Percentiles rank a stretch among this genome's conserved stretches.
Conservation (phyloP, 495 filamentous ascomycete species). For the Penicillium arizonense region DNA sequence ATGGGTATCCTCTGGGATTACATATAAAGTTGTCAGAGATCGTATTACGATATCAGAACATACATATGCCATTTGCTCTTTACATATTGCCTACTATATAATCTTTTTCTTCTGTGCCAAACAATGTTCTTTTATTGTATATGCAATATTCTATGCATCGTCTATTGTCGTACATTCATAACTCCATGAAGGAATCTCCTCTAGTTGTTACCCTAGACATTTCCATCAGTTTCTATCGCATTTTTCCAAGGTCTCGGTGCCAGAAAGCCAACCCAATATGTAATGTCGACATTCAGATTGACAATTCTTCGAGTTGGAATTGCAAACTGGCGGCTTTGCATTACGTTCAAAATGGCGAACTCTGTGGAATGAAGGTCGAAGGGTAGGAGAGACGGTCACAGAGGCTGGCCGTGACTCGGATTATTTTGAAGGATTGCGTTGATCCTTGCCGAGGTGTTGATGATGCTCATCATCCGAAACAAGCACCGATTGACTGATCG, state of each 20-base stretch:
- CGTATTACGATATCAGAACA: no score
- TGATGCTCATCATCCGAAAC: neutral
- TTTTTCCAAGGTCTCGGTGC: no score
- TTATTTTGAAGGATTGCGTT: neutral
- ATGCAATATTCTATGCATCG: neutral
- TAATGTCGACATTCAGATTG: no score
- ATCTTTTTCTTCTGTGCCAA: no score
- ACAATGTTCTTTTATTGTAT: neutral
- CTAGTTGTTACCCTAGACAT: no score
- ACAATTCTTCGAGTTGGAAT: no score
- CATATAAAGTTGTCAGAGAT: no score
- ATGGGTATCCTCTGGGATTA: neutral
- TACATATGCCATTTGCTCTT: no score
- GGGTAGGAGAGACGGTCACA: neutral
- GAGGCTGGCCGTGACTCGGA: neutral
- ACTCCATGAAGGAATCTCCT: neutral
- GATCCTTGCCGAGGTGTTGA: neutral
- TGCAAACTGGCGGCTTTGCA: no score
- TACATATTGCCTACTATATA: no score
- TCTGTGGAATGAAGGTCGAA: neutral
- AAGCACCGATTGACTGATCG: neutral
- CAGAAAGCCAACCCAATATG: no score
- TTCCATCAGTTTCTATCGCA: neutral
- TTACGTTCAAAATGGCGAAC: neutral
- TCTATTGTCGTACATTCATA: conserved; percentile 12